Conservation (phyloP, 208 protist genomes). For the Polymyxa betae region DNA sequence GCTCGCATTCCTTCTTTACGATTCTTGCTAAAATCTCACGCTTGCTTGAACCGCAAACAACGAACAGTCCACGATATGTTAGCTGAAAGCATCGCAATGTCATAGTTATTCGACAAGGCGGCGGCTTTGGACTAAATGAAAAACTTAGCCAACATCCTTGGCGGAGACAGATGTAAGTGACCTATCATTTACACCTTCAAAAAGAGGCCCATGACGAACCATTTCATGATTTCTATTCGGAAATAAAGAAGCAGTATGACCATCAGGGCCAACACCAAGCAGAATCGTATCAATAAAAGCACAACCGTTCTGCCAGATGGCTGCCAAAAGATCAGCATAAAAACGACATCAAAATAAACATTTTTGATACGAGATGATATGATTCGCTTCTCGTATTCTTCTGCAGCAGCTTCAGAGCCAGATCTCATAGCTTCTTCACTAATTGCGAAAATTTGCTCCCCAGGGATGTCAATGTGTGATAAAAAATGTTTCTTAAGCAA, state of each 20-base stretch:
- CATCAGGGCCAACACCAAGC: constrained; percentile 72
- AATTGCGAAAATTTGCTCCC: not conserved
- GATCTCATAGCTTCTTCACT: not conserved
- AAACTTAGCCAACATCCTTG: not conserved
- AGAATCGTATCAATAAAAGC: constrained; percentile 63
- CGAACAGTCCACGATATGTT: constrained; percentile 60
- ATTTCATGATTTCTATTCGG: constrained; percentile 64
- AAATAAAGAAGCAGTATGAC: constrained; percentile 73
- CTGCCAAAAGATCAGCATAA: not conserved
- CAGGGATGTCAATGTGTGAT: constrained; percentile 48
- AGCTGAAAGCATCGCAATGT: constrained; percentile 65
- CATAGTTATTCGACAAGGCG: constrained; percentile 68
- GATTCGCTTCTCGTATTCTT: not conserved
- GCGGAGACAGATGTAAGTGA: not conserved
- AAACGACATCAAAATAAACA: not conserved
- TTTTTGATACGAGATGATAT: not conserved
- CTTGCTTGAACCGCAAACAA: constrained; percentile 65
- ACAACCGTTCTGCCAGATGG: not conserved
- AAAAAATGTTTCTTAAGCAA: constrained; percentile 61
- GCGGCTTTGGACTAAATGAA: constrained; percentile 66
- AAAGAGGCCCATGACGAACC: constrained; percentile 8
- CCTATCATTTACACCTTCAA: constrained; percentile 64
- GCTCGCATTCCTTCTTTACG: not conserved
- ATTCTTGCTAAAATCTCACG: constrained; percentile 16
- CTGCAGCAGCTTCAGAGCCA: not conserved